Percentiles rank a stretch among this genome's conserved stretches.
These are phyloP conservation scores for Torulaspora globosa DNA, from an alignment of 1,139 yeast genomes.

Conservation along the genomic window DNA sequence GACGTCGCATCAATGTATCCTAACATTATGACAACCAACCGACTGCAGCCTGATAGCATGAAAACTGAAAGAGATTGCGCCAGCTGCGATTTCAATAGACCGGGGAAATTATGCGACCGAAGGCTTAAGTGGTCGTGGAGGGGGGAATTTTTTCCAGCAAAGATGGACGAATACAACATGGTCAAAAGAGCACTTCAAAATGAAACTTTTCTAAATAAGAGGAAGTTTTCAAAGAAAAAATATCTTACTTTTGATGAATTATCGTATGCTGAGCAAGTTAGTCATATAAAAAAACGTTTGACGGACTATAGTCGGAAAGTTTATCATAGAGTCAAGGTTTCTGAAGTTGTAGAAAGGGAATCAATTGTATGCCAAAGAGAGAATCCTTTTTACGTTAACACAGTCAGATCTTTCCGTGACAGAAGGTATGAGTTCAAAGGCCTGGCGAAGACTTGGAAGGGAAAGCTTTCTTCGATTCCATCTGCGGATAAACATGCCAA, in stretches of 20 bases:
- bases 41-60: constrained; percentile 98
- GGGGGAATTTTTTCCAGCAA: constrained; percentile 91
- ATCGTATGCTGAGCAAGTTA: constrained; percentile 72
- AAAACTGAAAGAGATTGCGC: constrained; percentile 95
- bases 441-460: constrained; percentile 90
- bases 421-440: constrained; percentile 95
- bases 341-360: constrained; percentile 83
- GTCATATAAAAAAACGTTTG: constrained; percentile 70
- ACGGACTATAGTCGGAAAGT: constrained; percentile 82
- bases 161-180: constrained; percentile 88
- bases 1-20: constrained; percentile 99
- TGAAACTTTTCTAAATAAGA: constrained; percentile 66
- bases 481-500: constrained; percentile 52
- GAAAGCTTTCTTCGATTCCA: constrained; percentile 58
- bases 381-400: constrained; percentile 92
- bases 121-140: constrained; percentile 97
- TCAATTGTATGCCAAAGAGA: constrained; percentile 97
- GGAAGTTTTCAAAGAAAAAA: constrained; percentile 41
- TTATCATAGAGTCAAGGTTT: constrained; percentile 73
- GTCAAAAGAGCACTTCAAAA: constrained; percentile 76
- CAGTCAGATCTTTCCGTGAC: constrained; percentile 92
- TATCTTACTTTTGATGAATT: constrained; percentile 68
- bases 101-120: constrained; percentile 91
- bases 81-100: constrained; percentile 92
- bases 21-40: constrained; percentile 94